A percentile compares a stretch with the other conserved stretches of the same genome.
These are phyloP conservation scores for Hyaloperonospora brassicae DNA, from an alignment of 352 stramenopile species.

Conservation along the genomic window DNA sequence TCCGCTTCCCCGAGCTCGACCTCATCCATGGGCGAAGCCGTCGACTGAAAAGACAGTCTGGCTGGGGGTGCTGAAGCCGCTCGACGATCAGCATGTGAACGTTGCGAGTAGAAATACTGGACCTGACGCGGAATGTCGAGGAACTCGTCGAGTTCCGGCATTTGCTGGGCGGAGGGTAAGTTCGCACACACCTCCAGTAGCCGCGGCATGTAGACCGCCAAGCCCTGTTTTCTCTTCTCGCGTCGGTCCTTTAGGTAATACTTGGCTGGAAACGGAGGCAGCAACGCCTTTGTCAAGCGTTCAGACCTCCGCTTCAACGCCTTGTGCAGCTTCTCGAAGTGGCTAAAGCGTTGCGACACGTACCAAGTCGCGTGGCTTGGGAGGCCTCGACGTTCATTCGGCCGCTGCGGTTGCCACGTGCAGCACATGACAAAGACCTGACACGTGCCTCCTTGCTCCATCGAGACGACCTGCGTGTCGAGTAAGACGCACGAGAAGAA, in stretches of 20 bases:
- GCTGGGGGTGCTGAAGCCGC: slow-evolving; percentile 9
- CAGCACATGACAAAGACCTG: slow-evolving; percentile 37
- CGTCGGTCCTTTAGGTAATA: slow-evolving; percentile 28
- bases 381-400: not conserved
- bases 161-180: slow-evolving; percentile 16
- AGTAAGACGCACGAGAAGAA: slow-evolving; percentile 30
- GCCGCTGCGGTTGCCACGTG: slow-evolving; percentile 19
- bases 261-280: slow-evolving; percentile 37
- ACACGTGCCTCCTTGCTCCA: slow-evolving; percentile 14
- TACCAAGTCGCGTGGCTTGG: slow-evolving; percentile 26
- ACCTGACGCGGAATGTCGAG: slow-evolving; percentile 31
- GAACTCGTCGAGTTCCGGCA: slow-evolving; percentile 38
- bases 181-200: slow-evolving; percentile 32
- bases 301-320: slow-evolving; percentile 21
- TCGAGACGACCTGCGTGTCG: slow-evolving; percentile 21
- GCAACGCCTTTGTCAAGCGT: slow-evolving; percentile 10
- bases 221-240: slow-evolving; percentile 31
- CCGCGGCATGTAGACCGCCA: slow-evolving; percentile 25
- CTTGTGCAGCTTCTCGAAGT: slow-evolving; percentile 37
- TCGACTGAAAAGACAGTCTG: slow-evolving; percentile 7
- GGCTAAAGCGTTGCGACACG: slow-evolving; percentile 38
- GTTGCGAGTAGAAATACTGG: slow-evolving; percentile 23
- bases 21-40: slow-evolving; percentile 29
- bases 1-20: slow-evolving; percentile 33
- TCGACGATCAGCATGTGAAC: slow-evolving; percentile 1